Evolutionary conservation across 148 eudicot species (phyloP), one percentile per base, ranked within the genome.

Genomic region (Limonium bicolor): DNA sequence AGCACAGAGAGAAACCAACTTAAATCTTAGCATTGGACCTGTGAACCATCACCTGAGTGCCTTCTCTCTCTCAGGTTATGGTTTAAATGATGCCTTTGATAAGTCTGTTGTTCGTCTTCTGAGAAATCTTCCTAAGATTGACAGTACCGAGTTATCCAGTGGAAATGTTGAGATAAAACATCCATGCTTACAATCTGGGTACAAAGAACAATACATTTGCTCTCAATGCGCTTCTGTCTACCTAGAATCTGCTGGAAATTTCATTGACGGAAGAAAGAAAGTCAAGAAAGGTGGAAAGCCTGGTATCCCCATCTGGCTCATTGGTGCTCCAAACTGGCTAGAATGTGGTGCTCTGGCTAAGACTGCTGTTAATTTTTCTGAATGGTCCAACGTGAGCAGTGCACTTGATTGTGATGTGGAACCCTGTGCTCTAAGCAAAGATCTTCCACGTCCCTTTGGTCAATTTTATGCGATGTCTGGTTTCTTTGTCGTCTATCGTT

Each of bases 61-160:
- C 29, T 92, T 85, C 64, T 92, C 99, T 15, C 77, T 92, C 25
- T 61, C 82, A 43, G 95, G 95, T 7, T 92, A 92, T 71, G 99
- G 99, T 39, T 69, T 92, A 48, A 92, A 92, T 63, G 99, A 92
- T 67, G 99, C 99, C 28, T 92, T 92, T 62, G 99, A 85, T 55
- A 92, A 78, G 56, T 92, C 99, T 14, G 95, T 92, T 7, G 68
- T 70, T 48, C 70, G 68, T 73, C 80, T 92, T 59, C 55, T 92
- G 41, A 78, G 71, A 54, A 59, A 45, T 50, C 68, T 73, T 59
- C 82, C 88, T 7, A 57, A 65, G 20, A 53, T 66, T 23, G 69
- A 43, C 46, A 56, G 58, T 57, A 63, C 58, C 14, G 67, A 84
- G 64, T 49, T 80, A 53, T 61, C 56, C 16, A 64, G 50, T 43